phyloP scores from a whole-genome alignment of 1,139 yeast species.

The Pichia sp. region DNA sequence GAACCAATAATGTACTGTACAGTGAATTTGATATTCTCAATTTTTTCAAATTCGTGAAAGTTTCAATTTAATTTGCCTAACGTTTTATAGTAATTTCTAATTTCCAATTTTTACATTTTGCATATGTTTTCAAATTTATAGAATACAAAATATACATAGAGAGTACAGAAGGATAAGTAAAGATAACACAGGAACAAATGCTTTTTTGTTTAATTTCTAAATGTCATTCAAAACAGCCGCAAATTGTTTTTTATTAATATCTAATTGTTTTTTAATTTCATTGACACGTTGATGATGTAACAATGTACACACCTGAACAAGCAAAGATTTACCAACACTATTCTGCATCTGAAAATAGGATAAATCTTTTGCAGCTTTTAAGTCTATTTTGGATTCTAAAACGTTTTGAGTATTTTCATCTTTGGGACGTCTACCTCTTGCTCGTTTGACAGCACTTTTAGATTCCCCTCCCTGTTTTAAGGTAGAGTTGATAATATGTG shows the following conservation, averaged over 20 bases:
- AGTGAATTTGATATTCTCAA: background rate
- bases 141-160: background rate
- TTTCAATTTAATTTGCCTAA: background rate
- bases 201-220: background rate
- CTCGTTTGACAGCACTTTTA: background rate
- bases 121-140: background rate
- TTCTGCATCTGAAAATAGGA: background rate
- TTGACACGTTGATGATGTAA: background rate
- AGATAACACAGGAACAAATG: background rate
- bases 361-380: background rate
- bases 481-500: background rate
- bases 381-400: background rate
- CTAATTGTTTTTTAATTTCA: background rate
- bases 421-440: background rate
- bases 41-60: background rate
- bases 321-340: background rate
- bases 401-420: background rate
- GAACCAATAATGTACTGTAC: background rate
- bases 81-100: no score
- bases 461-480: background rate
- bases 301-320: background rate
- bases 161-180: background rate
- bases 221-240: background rate
- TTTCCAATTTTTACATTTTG: no score
- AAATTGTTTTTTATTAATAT: background rate